These are phyloP conservation scores for Polyporus arcularius DNA, from an alignment of 768 basidiomycete genomes.

Conservation along the genomic window DNA sequence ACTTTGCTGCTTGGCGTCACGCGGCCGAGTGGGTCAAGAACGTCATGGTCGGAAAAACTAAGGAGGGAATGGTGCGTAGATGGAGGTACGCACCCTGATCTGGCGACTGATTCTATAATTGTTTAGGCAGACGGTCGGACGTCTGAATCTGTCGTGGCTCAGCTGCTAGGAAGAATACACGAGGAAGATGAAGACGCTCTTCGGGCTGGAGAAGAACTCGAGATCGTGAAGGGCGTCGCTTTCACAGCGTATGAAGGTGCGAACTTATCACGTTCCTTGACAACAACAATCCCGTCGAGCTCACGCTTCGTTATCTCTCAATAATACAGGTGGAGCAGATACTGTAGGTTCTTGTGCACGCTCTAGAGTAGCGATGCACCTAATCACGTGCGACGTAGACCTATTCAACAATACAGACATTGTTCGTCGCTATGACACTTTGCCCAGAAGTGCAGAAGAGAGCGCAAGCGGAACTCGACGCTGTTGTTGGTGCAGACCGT, in stretches of 20 bases:
- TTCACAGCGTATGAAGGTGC: neutral
- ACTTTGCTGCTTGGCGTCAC: neutral
- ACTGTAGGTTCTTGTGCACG: neutral
- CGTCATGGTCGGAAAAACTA: neutral
- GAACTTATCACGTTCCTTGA: neutral
- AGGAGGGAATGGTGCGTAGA: neutral
- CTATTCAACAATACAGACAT: slow-evolving; percentile 26
- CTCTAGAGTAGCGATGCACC: no score
- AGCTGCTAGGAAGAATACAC: neutral
- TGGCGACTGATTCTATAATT: neutral
- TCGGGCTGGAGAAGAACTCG: neutral
- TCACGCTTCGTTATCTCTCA: no score
- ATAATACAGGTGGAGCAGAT: neutral
- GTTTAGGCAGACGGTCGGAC: neutral
- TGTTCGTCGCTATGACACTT: slow-evolving; percentile 37
- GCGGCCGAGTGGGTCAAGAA: neutral
- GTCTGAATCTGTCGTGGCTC: neutral
- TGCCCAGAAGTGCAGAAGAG: slow-evolving; percentile 30
- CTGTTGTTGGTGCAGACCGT: slow-evolving; percentile 21
- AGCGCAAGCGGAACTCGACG: slow-evolving; percentile 33
- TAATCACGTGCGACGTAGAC: no score
- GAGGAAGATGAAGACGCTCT: neutral
- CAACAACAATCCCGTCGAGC: neutral
- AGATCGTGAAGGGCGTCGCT: neutral
- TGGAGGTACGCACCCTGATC: neutral